Base-by-base conservation (phyloP, 345 rosid genomes). In the Cochlearia excelsa region DNA sequence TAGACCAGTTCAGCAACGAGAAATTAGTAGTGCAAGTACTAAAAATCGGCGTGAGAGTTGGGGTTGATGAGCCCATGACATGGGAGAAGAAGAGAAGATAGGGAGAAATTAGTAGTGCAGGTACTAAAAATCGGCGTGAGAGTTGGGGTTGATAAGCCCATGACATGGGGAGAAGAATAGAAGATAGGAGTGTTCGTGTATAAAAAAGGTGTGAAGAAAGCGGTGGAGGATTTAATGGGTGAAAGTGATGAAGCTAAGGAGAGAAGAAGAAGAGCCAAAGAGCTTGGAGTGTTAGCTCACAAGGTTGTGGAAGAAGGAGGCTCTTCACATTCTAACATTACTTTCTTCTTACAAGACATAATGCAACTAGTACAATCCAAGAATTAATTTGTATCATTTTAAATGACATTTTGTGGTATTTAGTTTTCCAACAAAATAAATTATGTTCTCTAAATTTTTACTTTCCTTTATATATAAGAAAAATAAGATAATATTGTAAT, bases 1-100 rank as follows among this genome's bases (percentile, higher is more conserved):
- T 80, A 0, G 94, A 86, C 57, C 90, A 86, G 37, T 86, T 83
- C 67, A 57, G 68, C 29, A 86, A 86, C 2, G 85, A 81, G 76
- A 83, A 77, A 75, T 27, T 81, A 4, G 54, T 70, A 0, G 84
- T 52, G 3, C 77, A 84, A 43, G 71, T 86, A 0, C 35, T 77
- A 16, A 61, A 30, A 65, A 68, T 78, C 11, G 95, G 95, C 0
- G 82, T 80, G 23, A 38, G 77, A 10, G 57, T 71, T 6, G 90
- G 90, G 0, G 77, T 61, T 9, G 79, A 72, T 48, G 54, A 50
- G 11, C 49, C 69, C 0, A 73, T 75, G 31, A 60, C 38, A 8
- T 77, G 79, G 95, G 82, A 4, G 74, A 75, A 9, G 88, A 79
- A 52, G 81, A n/a, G n/a, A n/a, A n/a, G n/a, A n/a, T n/a, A n/a